These are phyloP conservation scores for Halophytophthora batemanensis DNA, from an alignment of 352 stramenopile species.

Conservation along the genomic window DNA sequence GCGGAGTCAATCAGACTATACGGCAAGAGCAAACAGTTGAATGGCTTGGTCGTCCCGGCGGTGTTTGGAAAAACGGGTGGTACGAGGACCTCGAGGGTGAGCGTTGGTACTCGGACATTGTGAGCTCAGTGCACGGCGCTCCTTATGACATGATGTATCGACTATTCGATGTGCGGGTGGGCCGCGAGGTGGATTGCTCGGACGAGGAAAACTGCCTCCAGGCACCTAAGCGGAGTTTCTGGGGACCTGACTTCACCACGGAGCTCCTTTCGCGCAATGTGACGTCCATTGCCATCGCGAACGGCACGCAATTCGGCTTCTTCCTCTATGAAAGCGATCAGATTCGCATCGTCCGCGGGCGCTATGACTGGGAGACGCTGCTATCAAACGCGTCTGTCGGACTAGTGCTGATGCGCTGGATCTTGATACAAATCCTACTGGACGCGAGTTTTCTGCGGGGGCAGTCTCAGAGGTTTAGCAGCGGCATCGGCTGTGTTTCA, in stretches of 20 bases:
- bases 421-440: conserved; percentile 20
- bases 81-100: conserved; percentile 2
- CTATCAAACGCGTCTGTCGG: conserved; percentile 31
- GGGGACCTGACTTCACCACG: conserved; percentile 11
- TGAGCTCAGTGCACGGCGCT: background rate
- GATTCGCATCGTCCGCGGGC: conserved; percentile 1
- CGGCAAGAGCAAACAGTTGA: conserved; percentile 1
- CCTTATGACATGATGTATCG: background rate
- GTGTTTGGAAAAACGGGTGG: conserved; percentile 6
- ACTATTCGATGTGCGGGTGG: background rate
- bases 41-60: background rate
- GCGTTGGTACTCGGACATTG: background rate
- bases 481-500: conserved; percentile 25
- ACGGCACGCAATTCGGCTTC: conserved; percentile 20
- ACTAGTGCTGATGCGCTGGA: conserved; percentile 29
- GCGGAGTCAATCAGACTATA: background rate
- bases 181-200: background rate
- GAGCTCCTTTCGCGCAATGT: conserved; percentile 1
- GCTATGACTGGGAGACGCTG: conserved; percentile 28
- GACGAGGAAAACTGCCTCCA: conserved; percentile 4
- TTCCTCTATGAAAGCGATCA: conserved; percentile 16
- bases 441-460: conserved; percentile 5
- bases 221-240: too few relatives aligned
- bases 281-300: conserved; percentile 18
- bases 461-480: background rate